Evolutionary conservation across 108 stramenopile genomes (phyloP).

Genomic region (Cyclostephanos tholiformis): DNA sequence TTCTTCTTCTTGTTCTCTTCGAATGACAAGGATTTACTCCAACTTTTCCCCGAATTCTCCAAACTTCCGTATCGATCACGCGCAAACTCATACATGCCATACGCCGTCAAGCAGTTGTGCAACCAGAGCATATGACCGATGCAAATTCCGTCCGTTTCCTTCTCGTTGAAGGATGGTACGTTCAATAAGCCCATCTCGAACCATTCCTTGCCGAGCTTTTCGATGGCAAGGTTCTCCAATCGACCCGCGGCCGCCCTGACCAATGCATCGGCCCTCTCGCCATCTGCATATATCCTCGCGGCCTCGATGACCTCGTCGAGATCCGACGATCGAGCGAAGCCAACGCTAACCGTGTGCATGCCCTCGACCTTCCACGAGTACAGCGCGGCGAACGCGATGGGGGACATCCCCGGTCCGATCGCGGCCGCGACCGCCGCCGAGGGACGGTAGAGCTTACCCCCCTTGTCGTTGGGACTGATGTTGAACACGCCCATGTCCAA

Average conservation of each 20-base stretch:
- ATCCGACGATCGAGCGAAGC: conserved; percentile 72
- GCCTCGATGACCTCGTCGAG: conserved; percentile 78
- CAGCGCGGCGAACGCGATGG: conserved; percentile 68
- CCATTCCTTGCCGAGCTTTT: conserved; percentile 64
- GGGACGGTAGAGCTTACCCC: conserved; percentile 72
- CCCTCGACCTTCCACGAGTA: conserved; percentile 53
- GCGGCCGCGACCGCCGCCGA: conserved; percentile 46
- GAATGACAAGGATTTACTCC: conserved; percentile 49
- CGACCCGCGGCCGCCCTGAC: conserved; percentile 36
- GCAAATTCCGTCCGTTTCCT: conserved; percentile 43
- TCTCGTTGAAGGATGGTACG: conserved; percentile 47
- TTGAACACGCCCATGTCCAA: conserved; percentile 85
- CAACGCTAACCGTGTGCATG: conserved; percentile 60
- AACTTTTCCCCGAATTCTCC: conserved; percentile 9
- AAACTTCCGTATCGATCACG: conserved; percentile 49
- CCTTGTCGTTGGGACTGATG: conserved; percentile 83
- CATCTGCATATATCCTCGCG: conserved; percentile 47
- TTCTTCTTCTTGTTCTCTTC: conserved; percentile 53
- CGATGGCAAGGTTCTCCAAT: conserved; percentile 33
- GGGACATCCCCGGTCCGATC: conserved; percentile 58
- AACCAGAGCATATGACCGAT: conserved; percentile 66
- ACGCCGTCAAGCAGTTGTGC: conserved; percentile 52
- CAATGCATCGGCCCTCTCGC: conserved; percentile 27
- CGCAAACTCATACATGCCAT: conserved; percentile 63
- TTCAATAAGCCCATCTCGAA: conserved; percentile 55